A percentile compares a stretch with the other conserved stretches of the same genome.
Evolutionary conservation across 495 filamentous ascomycete species (phyloP).

Genomic region (Penicillium canariense): DNA sequence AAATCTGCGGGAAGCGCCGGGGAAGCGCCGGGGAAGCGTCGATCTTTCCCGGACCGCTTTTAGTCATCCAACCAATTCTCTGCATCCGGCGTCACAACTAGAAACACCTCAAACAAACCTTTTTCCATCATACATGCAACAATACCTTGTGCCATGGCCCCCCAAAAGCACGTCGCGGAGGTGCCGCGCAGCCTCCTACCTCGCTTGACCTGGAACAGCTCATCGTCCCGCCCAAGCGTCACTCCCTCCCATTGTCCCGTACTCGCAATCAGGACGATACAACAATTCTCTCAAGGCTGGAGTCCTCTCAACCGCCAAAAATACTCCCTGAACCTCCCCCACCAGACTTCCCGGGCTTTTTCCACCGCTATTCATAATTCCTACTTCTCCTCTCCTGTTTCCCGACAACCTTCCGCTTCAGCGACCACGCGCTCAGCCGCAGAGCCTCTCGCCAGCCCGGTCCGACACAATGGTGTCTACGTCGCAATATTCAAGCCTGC

Average conservation of each 20-base stretch:
- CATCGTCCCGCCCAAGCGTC: conserved; percentile 36
- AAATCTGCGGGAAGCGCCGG: conserved; percentile 11
- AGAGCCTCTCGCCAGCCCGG: conserved; percentile 27
- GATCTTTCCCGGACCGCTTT: conserved; percentile 22
- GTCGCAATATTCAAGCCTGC: conserved; percentile 44
- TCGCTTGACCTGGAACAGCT: conserved; percentile 45
- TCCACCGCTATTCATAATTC: conserved; percentile 22
- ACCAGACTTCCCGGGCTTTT: conserved; percentile 21
- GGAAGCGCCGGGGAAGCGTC: conserved; percentile 9
- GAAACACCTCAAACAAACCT: neutral
- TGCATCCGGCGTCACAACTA: conserved; percentile 13
- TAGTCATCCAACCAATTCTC: conserved; percentile 23
- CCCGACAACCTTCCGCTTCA: conserved; percentile 19
- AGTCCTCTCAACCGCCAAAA: conserved; percentile 25
- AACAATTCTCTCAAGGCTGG: conserved; percentile 24
- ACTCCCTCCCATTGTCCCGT: conserved; percentile 30
- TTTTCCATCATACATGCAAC: neutral
- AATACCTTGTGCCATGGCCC: conserved; percentile 27
- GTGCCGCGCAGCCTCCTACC: conserved; percentile 43
- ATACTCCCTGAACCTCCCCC: conserved; percentile 11
- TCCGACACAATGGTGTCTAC: conserved; percentile 50
- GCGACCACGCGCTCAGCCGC: conserved; percentile 11
- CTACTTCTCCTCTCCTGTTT: conserved; percentile 19
- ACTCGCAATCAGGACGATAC: conserved; percentile 26
- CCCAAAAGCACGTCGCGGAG: conserved; percentile 38